Conservation (phyloP, 495 filamentous ascomycete genomes). For the Xylaria telfairii region DNA sequence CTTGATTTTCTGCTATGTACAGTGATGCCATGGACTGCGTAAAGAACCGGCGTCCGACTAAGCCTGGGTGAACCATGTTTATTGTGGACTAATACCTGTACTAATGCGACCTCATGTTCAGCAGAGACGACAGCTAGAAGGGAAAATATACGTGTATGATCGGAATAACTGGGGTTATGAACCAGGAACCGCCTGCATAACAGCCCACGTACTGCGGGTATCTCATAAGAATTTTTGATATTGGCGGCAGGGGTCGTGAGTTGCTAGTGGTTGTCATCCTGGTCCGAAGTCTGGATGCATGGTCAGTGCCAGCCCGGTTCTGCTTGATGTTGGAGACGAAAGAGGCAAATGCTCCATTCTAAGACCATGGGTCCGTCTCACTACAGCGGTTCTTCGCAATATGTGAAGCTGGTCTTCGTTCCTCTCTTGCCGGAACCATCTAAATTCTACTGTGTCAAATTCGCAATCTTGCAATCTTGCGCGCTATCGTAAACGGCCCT, state of each 20-base stretch:
- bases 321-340: conserved; percentile 11
- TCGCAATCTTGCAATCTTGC: conserved; percentile 9
- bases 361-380: conserved; percentile 11
- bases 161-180: neutral
- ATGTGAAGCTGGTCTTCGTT: neutral
- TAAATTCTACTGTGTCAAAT: conserved; percentile 7
- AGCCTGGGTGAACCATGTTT: conserved; percentile 18
- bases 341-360: neutral
- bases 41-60: neutral
- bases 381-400: conserved; percentile 5
- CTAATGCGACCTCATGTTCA: neutral
- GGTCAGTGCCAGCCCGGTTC: conserved; percentile 8
- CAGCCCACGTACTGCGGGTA: conserved; percentile 12
- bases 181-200: conserved; percentile 12
- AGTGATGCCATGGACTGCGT: neutral
- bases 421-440: neutral
- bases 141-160: neutral
- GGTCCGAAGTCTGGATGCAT: conserved; percentile 9
- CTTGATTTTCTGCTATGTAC: conserved; percentile 5
- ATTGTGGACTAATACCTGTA: neutral
- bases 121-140: neutral
- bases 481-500: neutral
- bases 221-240: conserved; percentile 13
- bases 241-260: neutral
- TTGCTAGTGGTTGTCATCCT: neutral